phyloP scores from a whole-genome alignment of 2,329 filamentous ascomycete genomes.

The Pestalotiopsis sp. region DNA sequence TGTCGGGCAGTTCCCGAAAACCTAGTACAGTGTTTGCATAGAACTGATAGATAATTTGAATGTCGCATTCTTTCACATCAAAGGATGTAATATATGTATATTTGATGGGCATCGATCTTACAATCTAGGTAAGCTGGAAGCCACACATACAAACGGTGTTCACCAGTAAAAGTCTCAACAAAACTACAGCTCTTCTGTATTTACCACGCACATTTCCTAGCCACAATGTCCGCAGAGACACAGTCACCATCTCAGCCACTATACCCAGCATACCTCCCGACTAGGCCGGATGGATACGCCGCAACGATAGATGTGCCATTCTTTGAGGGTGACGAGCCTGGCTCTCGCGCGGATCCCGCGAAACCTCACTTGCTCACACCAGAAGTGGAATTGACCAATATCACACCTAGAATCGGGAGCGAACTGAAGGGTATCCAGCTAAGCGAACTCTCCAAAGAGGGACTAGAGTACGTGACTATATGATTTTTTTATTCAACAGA shows the following conservation, averaged over 20 bases:
- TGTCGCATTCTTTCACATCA: too few relatives aligned
- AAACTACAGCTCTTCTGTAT: not conserved
- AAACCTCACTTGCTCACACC: constrained; percentile 24
- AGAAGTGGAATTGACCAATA: constrained; percentile 21
- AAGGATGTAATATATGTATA: too few relatives aligned
- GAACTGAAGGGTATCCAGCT: constrained; percentile 34
- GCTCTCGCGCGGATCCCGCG: constrained; percentile 29
- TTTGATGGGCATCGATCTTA: too few relatives aligned
- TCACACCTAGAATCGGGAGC: constrained; percentile 32
- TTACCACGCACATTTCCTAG: not conserved
- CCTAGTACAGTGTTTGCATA: not conserved
- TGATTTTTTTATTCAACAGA: not conserved
- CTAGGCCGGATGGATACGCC: constrained; percentile 32
- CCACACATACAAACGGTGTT: not conserved
- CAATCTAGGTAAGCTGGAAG: not conserved
- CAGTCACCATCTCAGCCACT: constrained; percentile 29
- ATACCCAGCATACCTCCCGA: constrained; percentile 36
- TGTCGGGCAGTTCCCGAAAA: not conserved
- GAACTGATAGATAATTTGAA: not conserved
- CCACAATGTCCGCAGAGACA: not conserved
- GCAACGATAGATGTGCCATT: constrained; percentile 25
- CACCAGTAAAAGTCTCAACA: not conserved
- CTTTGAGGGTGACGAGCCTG: constrained; percentile 34
- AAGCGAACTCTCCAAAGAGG: constrained; percentile 24
- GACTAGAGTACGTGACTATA: constrained; percentile 23